phyloP scores from a whole-genome alignment of 805 yeast species.

The Komagataella ulmi region DNA sequence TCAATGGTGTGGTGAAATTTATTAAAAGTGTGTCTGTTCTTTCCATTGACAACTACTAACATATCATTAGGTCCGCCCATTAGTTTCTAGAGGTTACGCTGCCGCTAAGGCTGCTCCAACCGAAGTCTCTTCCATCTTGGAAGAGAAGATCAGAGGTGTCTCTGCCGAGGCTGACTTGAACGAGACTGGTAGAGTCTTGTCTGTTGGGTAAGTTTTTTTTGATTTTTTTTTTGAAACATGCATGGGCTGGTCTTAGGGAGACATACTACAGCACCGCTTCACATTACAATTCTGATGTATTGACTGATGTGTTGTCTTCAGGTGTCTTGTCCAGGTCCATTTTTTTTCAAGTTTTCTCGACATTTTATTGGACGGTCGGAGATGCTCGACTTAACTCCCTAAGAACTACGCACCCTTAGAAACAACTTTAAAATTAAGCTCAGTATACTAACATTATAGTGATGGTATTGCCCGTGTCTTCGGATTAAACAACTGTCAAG shows the following conservation, averaged over 20 bases:
- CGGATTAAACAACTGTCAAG: conserved; percentile 99
- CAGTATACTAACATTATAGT: conserved; percentile 37
- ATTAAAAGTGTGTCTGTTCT: neutral
- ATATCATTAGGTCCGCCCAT: conserved; percentile 52
- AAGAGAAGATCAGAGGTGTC: conserved; percentile 99
- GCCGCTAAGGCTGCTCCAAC: conserved; percentile 97
- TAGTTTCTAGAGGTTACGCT: conserved; percentile 62
- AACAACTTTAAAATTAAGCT: neutral
- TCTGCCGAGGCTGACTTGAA: conserved; percentile 94
- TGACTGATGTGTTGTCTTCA: neutral
- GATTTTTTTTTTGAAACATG: conserved; percentile 1
- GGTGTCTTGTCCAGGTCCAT: neutral
- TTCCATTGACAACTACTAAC: neutral
- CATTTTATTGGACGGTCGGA: neutral
- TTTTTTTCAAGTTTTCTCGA: conserved; percentile 1
- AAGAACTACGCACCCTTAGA: neutral
- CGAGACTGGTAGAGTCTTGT: conserved; percentile 98
- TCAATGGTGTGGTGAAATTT: neutral
- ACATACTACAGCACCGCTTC: neutral
- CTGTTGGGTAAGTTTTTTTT: conserved; percentile 68
- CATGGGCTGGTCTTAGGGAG: conserved; percentile 2
- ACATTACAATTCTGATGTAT: neutral
- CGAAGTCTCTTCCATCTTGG: conserved; percentile 97
- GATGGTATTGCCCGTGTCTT: conserved; percentile 99
- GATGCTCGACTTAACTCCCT: neutral